phyloP scores from a whole-genome alignment of 2,329 filamentous ascomycete species.

The Diaporthe citrichinensis region DNA sequence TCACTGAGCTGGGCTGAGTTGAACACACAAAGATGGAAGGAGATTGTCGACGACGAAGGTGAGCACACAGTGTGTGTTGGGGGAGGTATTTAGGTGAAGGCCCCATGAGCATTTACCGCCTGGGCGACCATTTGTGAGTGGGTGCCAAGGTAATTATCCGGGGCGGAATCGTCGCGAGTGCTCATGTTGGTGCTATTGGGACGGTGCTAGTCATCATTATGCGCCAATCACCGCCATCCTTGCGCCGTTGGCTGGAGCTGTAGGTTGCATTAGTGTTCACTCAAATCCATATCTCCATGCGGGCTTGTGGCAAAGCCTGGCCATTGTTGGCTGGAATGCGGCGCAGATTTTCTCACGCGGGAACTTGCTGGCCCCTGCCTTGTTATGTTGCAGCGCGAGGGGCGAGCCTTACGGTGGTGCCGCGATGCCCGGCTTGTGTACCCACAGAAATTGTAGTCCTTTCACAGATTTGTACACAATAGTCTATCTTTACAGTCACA shows the following conservation, averaged over 20 bases:
- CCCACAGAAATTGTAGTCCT: neutral
- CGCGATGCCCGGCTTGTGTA: neutral
- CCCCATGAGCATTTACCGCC: neutral
- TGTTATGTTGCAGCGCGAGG: neutral
- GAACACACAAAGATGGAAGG: too few species aligned
- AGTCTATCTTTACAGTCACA: neutral
- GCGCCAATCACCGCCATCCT: neutral
- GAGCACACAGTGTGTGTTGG: too few species aligned
- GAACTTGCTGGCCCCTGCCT: neutral
- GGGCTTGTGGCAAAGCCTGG: neutral
- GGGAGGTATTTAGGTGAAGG: neutral
- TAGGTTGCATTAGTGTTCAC: constrained; percentile 1
- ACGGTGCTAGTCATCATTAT: neutral
- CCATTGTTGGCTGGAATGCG: neutral
- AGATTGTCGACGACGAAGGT: too few species aligned
- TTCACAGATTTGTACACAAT: neutral
- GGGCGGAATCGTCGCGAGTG: neutral
- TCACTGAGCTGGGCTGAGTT: too few species aligned
- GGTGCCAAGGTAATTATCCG: neutral
- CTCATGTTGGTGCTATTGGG: neutral
- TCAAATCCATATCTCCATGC: neutral
- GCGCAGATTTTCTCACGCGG: neutral
- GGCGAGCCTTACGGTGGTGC: neutral
- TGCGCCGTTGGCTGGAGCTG: neutral
- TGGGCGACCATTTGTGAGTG: neutral